These are phyloP conservation scores for Venustampulla echinocandica DNA, from an alignment of 495 filamentous ascomycete genomes.

Conservation along the genomic window DNA sequence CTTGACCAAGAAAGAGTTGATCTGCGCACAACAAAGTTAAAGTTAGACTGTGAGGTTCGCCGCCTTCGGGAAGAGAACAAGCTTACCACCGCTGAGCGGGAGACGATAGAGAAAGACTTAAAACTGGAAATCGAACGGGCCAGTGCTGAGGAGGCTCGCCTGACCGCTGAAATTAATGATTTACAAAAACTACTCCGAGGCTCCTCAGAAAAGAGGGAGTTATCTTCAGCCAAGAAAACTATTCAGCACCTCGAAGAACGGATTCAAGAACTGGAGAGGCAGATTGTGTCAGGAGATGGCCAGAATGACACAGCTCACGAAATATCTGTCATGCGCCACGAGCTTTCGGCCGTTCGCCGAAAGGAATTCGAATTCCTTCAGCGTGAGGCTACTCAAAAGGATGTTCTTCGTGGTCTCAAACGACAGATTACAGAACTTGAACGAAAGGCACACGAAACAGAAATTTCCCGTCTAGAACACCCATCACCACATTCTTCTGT, in stretches of 20 bases:
- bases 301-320: conserved; percentile 43
- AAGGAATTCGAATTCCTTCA: conserved; percentile 55
- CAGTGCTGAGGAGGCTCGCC: conserved; percentile 40
- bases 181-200: conserved; percentile 36
- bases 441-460: conserved; percentile 35
- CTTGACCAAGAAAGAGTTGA: conserved; percentile 56
- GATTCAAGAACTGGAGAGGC: conserved; percentile 47
- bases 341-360: conserved; percentile 52
- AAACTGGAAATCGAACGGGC: conserved; percentile 35
- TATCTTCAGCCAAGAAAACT: conserved; percentile 36
- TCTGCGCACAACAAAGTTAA: conserved; percentile 48
- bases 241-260: conserved; percentile 51
- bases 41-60: conserved; percentile 50
- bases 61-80: conserved; percentile 50
- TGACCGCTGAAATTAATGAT: conserved; percentile 41
- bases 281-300: conserved; percentile 19
- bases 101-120: conserved; percentile 30
- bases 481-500: conserved; percentile 19
- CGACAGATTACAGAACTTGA: conserved; percentile 41
- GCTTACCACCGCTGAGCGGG: conserved; percentile 38
- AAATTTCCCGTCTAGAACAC: conserved; percentile 25
- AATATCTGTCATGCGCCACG: conserved; percentile 47
- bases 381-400: conserved; percentile 54
- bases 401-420: conserved; percentile 38
- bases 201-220: conserved; percentile 31